A percentile compares a stretch with the other conserved stretches of the same genome.
Evolutionary conservation across 305 asterid species (phyloP).

Genomic region (Fraxinus sp.): DNA sequence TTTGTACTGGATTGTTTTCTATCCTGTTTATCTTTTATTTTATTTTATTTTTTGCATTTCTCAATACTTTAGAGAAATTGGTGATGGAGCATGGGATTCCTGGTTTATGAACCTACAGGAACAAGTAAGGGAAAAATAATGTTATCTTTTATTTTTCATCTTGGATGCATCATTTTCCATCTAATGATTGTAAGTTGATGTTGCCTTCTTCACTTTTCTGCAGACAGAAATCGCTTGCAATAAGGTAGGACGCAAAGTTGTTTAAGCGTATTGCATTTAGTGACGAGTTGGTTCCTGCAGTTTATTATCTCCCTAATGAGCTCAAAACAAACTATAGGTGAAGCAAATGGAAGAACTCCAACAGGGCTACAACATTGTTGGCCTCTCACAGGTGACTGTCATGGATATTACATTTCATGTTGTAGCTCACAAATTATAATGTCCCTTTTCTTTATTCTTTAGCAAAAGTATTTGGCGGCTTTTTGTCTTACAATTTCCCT

Average conservation of each 20-base stretch:
- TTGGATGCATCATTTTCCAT: constrained; percentile 11
- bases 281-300: constrained; percentile 11
- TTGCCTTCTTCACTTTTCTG: constrained; percentile 31
- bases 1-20: background rate
- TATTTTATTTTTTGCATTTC: background rate
- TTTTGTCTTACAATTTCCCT: background rate
- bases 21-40: background rate
- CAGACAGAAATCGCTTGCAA: constrained; percentile 81
- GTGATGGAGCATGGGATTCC: constrained; percentile 92
- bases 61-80: constrained; percentile 62
- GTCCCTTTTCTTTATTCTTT: background rate
- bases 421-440: background rate
- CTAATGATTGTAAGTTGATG: constrained; percentile 24
- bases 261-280: constrained; percentile 2
- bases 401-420: background rate
- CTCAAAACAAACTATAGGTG: constrained; percentile 52
- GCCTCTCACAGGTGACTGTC: constrained; percentile 85
- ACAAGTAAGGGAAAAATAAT: constrained; percentile 48
- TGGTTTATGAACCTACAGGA: constrained; percentile 82
- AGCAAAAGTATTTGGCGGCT: background rate
- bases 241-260: constrained; percentile 54
- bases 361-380: constrained; percentile 86
- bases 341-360: constrained; percentile 80
- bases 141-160: constrained; percentile 4
- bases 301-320: constrained; percentile 15